Evolutionary conservation across 352 stramenopile genomes (phyloP), one percentile per base, ranked within the genome.

Genomic region (Pythium utonaiense): DNA sequence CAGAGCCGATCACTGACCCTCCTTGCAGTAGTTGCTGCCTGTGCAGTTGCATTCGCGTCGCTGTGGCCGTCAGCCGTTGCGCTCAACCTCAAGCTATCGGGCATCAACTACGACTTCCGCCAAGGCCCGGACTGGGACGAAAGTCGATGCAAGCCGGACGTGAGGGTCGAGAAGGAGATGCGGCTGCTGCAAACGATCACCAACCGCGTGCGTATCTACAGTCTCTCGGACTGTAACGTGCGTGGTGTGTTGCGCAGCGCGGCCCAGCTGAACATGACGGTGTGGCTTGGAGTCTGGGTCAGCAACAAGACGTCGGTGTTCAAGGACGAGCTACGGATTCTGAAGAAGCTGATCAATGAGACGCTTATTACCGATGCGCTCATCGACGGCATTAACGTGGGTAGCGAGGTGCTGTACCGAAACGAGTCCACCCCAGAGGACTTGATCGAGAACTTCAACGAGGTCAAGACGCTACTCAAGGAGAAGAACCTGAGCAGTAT

Each of bases 221-320:
- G 71, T 69, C 73, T 94, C 19, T 76, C 75, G 51, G 85, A 92
- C 64, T 94, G 85, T 71, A 77, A 92, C 59, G 80, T 88, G 47
- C 51, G 77, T 47, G 70, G 69, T 10, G 80, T 94, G 61, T 69
- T 94, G 30, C 77, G 38, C 25, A 61, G 59, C 12, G 85, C 85
- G 41, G 88, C 89, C 62, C 64, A 78, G 6, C 61, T 87, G 33
- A 77, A 71, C 24, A 67, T 94, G 52, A 92, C 82, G 0, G 82
- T 92, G 51, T 92, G 83, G 82, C 73, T 94, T 33, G 84, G 85
- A 34, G 78, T 94, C 61, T 94, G 85, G 85, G 82, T 94, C n/a
- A 80, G 79, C 6, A 78, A 83, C 42, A 71, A 86, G 67, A 65
- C 60, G 34, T 75, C 57, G 13, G 80, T 91, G 17, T 90, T 89